Evolutionary conservation across 768 basidiomycete genomes (phyloP).

Genomic region (Podaxis sp.): DNA sequence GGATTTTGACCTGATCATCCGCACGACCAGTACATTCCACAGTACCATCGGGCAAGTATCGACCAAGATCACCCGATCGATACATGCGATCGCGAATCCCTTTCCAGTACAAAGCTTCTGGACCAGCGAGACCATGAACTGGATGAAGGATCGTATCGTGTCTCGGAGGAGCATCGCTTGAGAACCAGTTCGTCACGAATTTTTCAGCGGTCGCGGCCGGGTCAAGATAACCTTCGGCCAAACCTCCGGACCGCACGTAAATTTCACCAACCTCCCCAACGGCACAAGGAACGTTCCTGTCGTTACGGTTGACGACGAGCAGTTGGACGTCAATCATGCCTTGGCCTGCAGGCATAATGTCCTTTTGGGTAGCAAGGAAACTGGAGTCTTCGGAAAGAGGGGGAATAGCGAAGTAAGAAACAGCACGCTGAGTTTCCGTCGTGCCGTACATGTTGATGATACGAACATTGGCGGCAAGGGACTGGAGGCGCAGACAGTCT

Average conservation of each 20-base stretch:
- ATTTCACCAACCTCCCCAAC: constrained; percentile 98
- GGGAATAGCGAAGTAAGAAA: constrained; percentile 95
- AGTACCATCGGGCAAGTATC: constrained; percentile 87
- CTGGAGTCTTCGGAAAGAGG: constrained; percentile 80
- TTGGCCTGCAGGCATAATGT: constrained; percentile 95
- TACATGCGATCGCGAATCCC: constrained; percentile 98
- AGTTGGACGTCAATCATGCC: constrained; percentile 99
- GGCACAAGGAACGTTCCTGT: constrained; percentile 83
- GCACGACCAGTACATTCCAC: constrained; percentile 98
- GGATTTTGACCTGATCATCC: constrained; percentile 99
- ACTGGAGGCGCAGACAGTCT: constrained; percentile 92
- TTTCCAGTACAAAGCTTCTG: constrained; percentile 85
- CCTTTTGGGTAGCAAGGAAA: constrained; percentile 92
- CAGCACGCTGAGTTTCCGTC: constrained; percentile 98
- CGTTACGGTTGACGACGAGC: constrained; percentile 89
- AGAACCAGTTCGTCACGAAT: constrained; percentile 95
- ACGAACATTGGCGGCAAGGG: constrained; percentile 86
- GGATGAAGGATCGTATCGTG: constrained; percentile 76
- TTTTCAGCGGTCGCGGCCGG: constrained; percentile 81
- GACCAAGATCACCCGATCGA: constrained; percentile 93
- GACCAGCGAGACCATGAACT: constrained; percentile 50
- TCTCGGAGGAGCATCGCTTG: constrained; percentile 42
- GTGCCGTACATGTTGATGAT: constrained; percentile 99
- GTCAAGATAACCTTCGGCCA: constrained; percentile 95
- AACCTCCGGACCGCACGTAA: constrained; percentile 93